Percentiles rank a stretch among this genome's conserved stretches.
Conservation (phyloP, 768 basidiomycete genomes). For the Termitomyces sp. region DNA sequence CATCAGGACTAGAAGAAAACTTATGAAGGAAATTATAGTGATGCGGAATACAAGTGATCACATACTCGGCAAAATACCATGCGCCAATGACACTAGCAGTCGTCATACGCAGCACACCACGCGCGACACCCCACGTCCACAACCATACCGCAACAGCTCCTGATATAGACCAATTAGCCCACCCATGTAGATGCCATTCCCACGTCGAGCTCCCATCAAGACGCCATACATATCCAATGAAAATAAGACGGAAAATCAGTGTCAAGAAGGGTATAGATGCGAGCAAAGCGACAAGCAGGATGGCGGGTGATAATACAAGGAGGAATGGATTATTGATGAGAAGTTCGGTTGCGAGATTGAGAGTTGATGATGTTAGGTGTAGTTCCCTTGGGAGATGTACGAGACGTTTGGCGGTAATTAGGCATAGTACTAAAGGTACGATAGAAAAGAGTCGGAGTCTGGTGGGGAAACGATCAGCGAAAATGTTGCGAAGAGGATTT, state of each 20-base stretch:
- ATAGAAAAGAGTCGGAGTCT: slow-evolving; percentile 76
- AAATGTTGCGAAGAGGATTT: not conserved
- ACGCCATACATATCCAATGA: slow-evolving; percentile 49
- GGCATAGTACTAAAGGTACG: slow-evolving; percentile 62
- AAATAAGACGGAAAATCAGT: slow-evolving; percentile 68
- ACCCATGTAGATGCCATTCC: slow-evolving; percentile 36
- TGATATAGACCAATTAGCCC: slow-evolving; percentile 39
- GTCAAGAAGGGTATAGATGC: slow-evolving; percentile 76
- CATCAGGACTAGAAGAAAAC: slow-evolving; percentile 19
- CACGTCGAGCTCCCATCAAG: slow-evolving; percentile 16
- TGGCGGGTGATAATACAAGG: slow-evolving; percentile 65
- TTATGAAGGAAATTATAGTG: not conserved
- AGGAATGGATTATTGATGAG: slow-evolving; percentile 71
- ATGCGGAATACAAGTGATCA: slow-evolving; percentile 8
- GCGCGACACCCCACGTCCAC: slow-evolving; percentile 74
- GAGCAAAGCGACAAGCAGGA: slow-evolving; percentile 63
- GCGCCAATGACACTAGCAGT: slow-evolving; percentile 82
- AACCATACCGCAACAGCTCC: slow-evolving; percentile 59
- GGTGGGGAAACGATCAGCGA: slow-evolving; percentile 6
- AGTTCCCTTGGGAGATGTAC: slow-evolving; percentile 66
- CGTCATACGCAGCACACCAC: slow-evolving; percentile 71
- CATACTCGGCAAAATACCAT: slow-evolving; percentile 77
- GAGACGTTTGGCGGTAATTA: slow-evolving; percentile 68
- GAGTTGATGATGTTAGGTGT: slow-evolving; percentile 55
- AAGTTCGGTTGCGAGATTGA: slow-evolving; percentile 60